Conservation (phyloP, 306 rosid species). For the Spatholobus suberectus region DNA sequence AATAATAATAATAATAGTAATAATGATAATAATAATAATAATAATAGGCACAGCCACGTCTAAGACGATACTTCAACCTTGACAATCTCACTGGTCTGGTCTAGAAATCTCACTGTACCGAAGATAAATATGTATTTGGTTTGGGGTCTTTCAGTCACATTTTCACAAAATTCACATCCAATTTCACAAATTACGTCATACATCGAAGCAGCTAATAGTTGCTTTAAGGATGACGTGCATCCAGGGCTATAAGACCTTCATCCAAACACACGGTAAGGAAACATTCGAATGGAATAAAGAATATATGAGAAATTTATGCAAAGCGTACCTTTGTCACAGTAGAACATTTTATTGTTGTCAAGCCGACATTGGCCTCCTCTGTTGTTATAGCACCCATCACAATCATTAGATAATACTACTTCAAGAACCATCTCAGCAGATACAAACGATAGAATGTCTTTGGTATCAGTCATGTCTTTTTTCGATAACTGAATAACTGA, state of each 20-base stretch:
- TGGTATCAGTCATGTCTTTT: background rate
- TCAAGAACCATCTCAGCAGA: slow-evolving; percentile 22
- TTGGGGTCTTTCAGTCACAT: no score
- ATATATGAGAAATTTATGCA: background rate
- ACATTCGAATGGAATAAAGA: background rate
- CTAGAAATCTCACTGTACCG: background rate
- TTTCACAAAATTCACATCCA: no score
- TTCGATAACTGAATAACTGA: background rate
- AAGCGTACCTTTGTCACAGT: slow-evolving; percentile 36
- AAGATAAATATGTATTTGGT: no score
- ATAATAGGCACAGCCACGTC: background rate
- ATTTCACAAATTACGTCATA: no score
- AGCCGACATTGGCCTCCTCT: slow-evolving; percentile 46
- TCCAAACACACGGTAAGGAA: no score
- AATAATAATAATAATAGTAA: background rate
- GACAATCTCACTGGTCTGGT: background rate
- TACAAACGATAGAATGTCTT: slow-evolving; percentile 15
- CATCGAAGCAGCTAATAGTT: no score
- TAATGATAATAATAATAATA: background rate
- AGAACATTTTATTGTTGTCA: background rate
- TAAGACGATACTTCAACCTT: background rate
- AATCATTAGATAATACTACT: slow-evolving; percentile 23
- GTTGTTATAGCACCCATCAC: slow-evolving; percentile 32
- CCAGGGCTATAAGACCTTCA: no score
- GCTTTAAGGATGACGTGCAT: no score